Evolutionary conservation across 306 rosid species (phyloP).

Genomic region (Vicia villosa): DNA sequence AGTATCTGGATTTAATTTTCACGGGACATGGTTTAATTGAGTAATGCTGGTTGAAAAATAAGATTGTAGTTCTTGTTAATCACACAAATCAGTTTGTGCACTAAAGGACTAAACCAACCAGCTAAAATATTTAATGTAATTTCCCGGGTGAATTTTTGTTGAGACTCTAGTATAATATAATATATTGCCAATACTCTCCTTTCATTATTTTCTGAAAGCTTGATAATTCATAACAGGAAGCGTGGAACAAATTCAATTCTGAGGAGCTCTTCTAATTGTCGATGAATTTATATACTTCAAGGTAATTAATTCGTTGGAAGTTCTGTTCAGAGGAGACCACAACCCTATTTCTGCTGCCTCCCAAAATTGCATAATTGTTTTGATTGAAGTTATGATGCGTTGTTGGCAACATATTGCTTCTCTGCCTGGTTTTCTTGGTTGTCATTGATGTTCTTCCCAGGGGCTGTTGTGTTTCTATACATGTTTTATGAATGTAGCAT

Average conservation of each 20-base stretch:
- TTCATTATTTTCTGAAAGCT: constrained; percentile 31
- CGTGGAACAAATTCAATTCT: constrained; percentile 98
- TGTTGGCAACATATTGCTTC: constrained; percentile 37
- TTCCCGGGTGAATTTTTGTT: background rate
- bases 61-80: background rate
- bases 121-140: background rate
- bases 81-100: too few relatives aligned
- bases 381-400: constrained; percentile 44
- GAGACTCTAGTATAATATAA: background rate
- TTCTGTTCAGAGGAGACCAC: constrained; percentile 39
- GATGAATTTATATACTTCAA: constrained; percentile 30
- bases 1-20: background rate
- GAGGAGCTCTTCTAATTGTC: constrained; percentile 89
- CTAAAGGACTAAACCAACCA: too few relatives aligned
- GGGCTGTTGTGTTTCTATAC: constrained; percentile 38
- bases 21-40: too few relatives aligned
- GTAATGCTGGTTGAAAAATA: too few relatives aligned
- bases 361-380: constrained; percentile 29
- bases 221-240: constrained; percentile 62
- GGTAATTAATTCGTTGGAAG: constrained; percentile 45
- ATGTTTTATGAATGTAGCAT: constrained; percentile 41
- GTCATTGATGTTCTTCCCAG: constrained; percentile 39
- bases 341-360: constrained; percentile 36
- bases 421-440: constrained; percentile 33
- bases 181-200: constrained; percentile 12